These are phyloP conservation scores for Suillus paluster DNA, from an alignment of 768 basidiomycete genomes.

Conservation along the genomic window DNA sequence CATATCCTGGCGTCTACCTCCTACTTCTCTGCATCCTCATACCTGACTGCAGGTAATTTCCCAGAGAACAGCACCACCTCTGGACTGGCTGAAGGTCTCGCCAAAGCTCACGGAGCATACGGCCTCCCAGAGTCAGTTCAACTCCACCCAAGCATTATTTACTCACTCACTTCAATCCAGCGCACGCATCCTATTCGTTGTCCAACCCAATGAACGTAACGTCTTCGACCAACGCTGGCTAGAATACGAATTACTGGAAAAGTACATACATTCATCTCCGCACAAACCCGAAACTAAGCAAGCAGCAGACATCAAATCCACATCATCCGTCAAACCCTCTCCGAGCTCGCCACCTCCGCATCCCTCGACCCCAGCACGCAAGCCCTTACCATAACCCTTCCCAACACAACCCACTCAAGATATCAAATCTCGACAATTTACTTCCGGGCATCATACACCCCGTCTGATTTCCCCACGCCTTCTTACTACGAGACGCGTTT, in stretches of 20 bases:
- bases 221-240: constrained; percentile 92
- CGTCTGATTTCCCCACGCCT: constrained; percentile 73
- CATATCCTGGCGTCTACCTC: constrained; percentile 67
- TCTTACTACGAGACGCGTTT: constrained; percentile 74
- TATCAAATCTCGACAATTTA: constrained; percentile 88
- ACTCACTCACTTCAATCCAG: constrained; percentile 27
- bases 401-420: constrained; percentile 11
- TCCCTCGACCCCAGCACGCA: constrained; percentile 52
- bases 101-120: constrained; percentile 80
- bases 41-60: constrained; percentile 58
- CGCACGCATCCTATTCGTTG: constrained; percentile 81
- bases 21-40: constrained; percentile 65
- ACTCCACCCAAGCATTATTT: not conserved
- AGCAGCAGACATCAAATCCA: constrained; percentile 69
- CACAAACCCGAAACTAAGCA: not conserved
- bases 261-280: constrained; percentile 55
- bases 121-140: constrained; percentile 50
- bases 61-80: constrained; percentile 75
- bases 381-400: constrained; percentile 42
- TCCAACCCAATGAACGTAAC: constrained; percentile 88
- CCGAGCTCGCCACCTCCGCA: constrained; percentile 64
- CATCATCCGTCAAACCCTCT: constrained; percentile 76
- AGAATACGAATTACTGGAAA: constrained; percentile 84
- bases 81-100: constrained; percentile 76
- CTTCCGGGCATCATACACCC: constrained; percentile 89